These are phyloP conservation scores for Geotrichum reessii DNA, from an alignment of 1,139 yeast species.

Conservation along the genomic window DNA sequence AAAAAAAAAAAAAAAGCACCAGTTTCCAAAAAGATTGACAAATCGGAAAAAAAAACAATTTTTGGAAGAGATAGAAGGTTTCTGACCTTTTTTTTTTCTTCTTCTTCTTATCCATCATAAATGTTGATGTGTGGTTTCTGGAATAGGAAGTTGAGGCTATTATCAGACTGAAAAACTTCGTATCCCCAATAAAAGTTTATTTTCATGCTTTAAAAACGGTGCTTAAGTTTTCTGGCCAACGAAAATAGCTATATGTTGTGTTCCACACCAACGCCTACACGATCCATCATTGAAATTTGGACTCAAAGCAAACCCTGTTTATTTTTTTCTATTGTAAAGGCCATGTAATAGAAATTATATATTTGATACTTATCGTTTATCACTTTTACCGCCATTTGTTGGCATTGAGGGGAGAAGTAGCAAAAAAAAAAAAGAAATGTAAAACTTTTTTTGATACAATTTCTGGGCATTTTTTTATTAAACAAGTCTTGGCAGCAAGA, in stretches of 20 bases:
- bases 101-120: too few species aligned
- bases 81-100: too few species aligned
- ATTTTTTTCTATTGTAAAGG: too few species aligned
- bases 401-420: neutral
- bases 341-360: neutral
- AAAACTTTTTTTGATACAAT: neutral
- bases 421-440: neutral
- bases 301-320: too few species aligned
- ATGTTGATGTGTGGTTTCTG: too few species aligned
- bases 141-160: neutral
- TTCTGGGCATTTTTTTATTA: neutral
- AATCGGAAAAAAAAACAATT: too few species aligned
- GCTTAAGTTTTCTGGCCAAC: neutral
- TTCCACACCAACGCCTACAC: too few species aligned
- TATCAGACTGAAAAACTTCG: neutral
- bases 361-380: neutral
- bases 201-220: neutral
- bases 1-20: neutral
- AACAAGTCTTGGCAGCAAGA: neutral
- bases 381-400: neutral
- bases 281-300: too few species aligned
- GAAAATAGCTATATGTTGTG: too few species aligned
- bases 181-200: neutral
- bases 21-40: too few species aligned
- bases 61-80: too few species aligned